Base-by-base conservation (phyloP, 805 yeast species). In the Candida hispaniensis region DNA sequence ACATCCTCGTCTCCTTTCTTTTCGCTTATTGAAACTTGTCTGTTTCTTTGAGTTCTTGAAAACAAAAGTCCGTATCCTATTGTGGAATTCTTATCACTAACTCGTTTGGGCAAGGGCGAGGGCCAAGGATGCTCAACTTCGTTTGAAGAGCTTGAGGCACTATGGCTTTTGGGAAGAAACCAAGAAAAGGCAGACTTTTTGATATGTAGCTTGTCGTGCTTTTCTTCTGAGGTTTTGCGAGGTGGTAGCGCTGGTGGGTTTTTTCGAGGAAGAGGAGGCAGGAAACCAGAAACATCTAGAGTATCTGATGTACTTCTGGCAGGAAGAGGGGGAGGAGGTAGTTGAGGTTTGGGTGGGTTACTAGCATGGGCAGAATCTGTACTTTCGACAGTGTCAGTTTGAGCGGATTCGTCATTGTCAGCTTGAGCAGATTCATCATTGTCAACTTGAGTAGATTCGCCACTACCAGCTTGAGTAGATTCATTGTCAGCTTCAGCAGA, bases 261-360 rank as follows among this genome's bases (percentile, higher is more conserved):
- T 11, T 45, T 46, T 9, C 56, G 43, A 6, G 56, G 52, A n/a
- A 56, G 56, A 6, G 52, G 41, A 4, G 53, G 49, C 14, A 56
- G 56, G 5, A 50, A 35, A 3, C 28, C n/a, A 6, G 36, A 12
- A 3, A 18, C 28, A 3, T 18, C 28, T 10, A 17, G 11, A 6
- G 28, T 13, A 2, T 27, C 7, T 4, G 28, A 15, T 3, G 35
- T 21, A 7, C 21, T 27, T 4, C 27, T 15, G 14, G 40, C 14
- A 14, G 33, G 19, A 17, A 41, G 38, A 39, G 39, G 24, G 11
- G 39, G 42, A 5, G 35, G 36, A 3, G 43, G 42, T 9, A 39
- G 30, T 13, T 34, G 39, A 12, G 43, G 38, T n/a, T 6, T 29
- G 11, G 39, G 15, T 4, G 42, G 19, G 15, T 15, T 10, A 10